A percentile compares a stretch with the other conserved stretches of the same genome.
Evolutionary conservation across 257 asterid genomes (phyloP).

Genomic region (Solanum corneliomulleri): DNA sequence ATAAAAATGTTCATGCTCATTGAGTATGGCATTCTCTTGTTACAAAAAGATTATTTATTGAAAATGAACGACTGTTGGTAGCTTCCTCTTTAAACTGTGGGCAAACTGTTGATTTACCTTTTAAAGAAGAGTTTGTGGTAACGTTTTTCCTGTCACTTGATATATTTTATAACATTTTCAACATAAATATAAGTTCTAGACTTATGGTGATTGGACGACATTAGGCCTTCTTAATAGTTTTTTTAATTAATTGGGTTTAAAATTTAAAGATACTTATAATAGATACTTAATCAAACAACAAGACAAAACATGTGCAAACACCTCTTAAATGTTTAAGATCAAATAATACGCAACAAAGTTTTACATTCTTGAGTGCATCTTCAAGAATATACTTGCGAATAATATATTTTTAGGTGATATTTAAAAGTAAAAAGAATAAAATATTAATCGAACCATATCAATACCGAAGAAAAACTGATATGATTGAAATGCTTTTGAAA

Average conservation of each 20-base stretch:
- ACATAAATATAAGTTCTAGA: neutral
- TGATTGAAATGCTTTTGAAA: neutral
- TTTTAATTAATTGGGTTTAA: no score
- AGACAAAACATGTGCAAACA: neutral
- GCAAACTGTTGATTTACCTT: neutral
- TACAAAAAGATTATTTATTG: neutral
- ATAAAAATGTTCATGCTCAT: neutral
- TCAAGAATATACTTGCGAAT: neutral
- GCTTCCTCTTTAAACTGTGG: neutral
- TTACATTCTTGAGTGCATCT: neutral
- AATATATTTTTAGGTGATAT: neutral
- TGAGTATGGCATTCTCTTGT: neutral
- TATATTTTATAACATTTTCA: neutral
- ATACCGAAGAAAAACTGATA: neutral
- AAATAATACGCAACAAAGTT: neutral
- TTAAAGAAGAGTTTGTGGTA: neutral
- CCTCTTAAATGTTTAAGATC: neutral
- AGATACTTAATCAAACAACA: neutral
- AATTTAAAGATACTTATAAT: neutral
- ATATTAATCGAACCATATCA: neutral
- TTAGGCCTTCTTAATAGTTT: neutral
- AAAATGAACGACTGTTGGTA: neutral
- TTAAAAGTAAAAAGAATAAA: no score
- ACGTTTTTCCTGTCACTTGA: neutral
- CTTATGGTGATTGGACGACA: neutral